Evolutionary conservation across 139 green algal species (phyloP).

Genomic region (Volvox africanus): DNA sequence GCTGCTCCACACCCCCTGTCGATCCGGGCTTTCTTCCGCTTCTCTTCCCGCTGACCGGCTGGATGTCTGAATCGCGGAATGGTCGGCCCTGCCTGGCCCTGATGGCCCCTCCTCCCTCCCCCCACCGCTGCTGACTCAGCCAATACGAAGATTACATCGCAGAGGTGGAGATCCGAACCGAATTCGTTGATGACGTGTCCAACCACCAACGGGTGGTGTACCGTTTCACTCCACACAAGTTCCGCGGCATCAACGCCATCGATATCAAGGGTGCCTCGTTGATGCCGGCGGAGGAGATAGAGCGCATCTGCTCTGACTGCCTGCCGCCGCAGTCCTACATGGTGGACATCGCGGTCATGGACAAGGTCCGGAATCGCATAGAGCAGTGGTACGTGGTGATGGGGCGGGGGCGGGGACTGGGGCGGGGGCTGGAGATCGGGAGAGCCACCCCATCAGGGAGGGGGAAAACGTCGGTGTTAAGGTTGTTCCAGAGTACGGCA

Average conservation of each 20-base stretch:
- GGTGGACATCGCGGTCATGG: conserved; percentile 72
- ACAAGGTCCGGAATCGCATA: conserved; percentile 69
- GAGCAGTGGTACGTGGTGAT: conserved; percentile 64
- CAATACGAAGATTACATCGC: conserved; percentile 75
- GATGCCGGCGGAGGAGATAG: conserved; percentile 56
- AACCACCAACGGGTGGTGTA: conserved; percentile 74
- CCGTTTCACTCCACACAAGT: conserved; percentile 69
- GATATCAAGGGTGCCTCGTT: conserved; percentile 69
- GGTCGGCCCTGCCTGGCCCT: no score
- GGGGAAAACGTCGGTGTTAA: no score
- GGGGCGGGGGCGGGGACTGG: background rate
- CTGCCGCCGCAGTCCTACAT: conserved; percentile 64
- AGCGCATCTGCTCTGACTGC: conserved; percentile 59
- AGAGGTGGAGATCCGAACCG: conserved; percentile 65
- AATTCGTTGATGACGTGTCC: conserved; percentile 69
- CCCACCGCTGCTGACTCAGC: conserved; percentile 23
- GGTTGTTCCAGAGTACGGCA: no score
- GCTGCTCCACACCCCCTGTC: no score
- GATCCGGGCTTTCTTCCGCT: no score
- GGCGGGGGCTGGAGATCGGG: background rate
- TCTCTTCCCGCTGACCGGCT: no score
- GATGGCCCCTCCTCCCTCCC: no score
- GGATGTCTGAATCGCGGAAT: no score
- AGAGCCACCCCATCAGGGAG: no score
- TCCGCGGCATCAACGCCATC: conserved; percentile 68